phyloP scores from a whole-genome alignment of 345 rosid genomes.

The Rhodomyrtus tomentosa region DNA sequence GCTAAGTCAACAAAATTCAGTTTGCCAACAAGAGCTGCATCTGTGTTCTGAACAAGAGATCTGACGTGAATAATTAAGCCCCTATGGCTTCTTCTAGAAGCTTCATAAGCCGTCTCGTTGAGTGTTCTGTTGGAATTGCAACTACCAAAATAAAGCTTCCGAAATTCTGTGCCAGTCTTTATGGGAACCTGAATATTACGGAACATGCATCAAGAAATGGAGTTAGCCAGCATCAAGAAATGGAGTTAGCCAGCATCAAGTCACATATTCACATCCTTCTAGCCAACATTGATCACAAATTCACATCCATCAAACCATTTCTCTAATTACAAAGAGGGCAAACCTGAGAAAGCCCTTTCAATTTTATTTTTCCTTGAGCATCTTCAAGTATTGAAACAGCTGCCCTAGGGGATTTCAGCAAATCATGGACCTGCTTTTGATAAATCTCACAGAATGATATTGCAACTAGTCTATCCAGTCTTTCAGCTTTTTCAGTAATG shows the following conservation, averaged over 20 bases:
- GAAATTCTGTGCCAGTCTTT: constrained; percentile 42
- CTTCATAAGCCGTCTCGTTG: constrained; percentile 19
- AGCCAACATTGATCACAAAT: no score
- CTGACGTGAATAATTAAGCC: constrained; percentile 46
- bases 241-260: no score
- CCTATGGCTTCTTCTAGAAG: constrained; percentile 30
- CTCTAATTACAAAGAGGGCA: constrained; percentile 2
- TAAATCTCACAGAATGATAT: constrained; percentile 43
- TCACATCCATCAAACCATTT: neutral
- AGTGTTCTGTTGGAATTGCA: constrained; percentile 11
- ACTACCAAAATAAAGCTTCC: constrained; percentile 21
- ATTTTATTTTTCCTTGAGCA: constrained; percentile 47
- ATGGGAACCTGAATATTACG: constrained; percentile 32
- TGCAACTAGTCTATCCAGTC: constrained; percentile 15
- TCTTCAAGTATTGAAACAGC: constrained; percentile 30
- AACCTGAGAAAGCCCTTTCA: constrained; percentile 77
- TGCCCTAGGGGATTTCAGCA: constrained; percentile 30
- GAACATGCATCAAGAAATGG: neutral
- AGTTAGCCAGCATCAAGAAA: neutral
- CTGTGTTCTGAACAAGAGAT: neutral
- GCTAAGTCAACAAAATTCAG: constrained; percentile 67
- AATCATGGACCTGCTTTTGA: constrained; percentile 42
- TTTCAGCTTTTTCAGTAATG: constrained; percentile 30
- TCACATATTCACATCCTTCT: no score
- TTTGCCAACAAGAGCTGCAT: constrained; percentile 25